Conservation (phyloP, 2,329 filamentous ascomycete genomes). For the Amesomyces nigricolor region DNA sequence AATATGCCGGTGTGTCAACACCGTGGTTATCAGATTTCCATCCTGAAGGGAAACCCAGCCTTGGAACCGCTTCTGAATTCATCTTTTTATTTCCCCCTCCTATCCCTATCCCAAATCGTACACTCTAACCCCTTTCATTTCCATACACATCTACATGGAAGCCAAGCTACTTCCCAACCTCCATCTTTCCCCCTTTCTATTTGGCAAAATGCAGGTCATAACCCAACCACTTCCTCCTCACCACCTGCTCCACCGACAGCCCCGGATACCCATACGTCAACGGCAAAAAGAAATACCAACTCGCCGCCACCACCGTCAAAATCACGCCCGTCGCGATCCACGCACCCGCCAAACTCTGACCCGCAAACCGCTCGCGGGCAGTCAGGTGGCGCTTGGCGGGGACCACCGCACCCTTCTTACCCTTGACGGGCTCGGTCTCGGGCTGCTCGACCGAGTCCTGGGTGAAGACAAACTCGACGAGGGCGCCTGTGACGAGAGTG, state of each 20-base stretch:
- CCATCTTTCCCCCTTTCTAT: constrained; percentile 42
- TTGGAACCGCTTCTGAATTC: too few species aligned
- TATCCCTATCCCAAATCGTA: constrained; percentile 8
- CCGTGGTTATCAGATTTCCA: too few species aligned
- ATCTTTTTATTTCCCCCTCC: not conserved
- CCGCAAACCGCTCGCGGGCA: constrained; percentile 74
- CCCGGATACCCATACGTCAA: constrained; percentile 94
- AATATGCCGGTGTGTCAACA: too few species aligned
- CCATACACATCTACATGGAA: not conserved
- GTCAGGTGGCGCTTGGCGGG: constrained; percentile 56
- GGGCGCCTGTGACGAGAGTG: constrained; percentile 78
- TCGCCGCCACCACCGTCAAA: constrained; percentile 60
- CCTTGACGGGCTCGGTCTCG: constrained; percentile 40
- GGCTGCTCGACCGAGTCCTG: constrained; percentile 63
- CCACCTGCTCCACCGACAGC: constrained; percentile 69
- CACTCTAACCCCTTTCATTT: not conserved
- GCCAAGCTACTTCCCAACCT: not conserved
- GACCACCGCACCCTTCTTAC: constrained; percentile 40
- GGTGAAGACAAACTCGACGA: constrained; percentile 95
- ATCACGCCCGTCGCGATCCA: constrained; percentile 77
- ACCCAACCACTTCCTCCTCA: constrained; percentile 86
- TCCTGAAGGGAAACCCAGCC: too few species aligned
- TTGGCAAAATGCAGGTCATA: constrained; percentile 99
- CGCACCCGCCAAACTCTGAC: constrained; percentile 67
- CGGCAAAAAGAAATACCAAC: constrained; percentile 91